Evolutionary conservation across 2,329 filamentous ascomycete genomes (phyloP), one percentile per base, ranked within the genome.

Genomic region (Penicillium sp.): DNA sequence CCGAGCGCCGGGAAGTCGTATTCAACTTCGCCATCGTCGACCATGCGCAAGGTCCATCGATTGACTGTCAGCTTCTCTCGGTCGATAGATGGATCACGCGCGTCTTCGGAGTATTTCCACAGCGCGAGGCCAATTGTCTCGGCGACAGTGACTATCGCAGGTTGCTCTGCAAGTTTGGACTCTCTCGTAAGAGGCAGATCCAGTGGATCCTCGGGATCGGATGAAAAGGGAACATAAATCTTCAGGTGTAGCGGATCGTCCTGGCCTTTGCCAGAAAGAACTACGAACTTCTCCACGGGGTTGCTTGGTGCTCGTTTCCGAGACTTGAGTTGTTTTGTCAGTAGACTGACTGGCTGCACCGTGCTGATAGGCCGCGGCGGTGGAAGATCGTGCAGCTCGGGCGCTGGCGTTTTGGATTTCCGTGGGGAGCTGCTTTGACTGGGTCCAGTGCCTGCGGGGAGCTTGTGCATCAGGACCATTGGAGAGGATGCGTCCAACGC

Each of bases 11-110:
- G 84, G 56, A 87, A 87, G 61, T 87, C 84, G 61, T 82, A 84
- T 52, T 87, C 84, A 2, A 87, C 81, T 61, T 87, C 84, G 5
- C 82, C 84, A 59, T 87, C 84, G 59, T 87, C 84, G 7, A 86
- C 83, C 80, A 87, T 86, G n/a, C 84, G 78, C 46, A 87, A 69
- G 21, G 83, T 81, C 84, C 84, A 87, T 52, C 78, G 75, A 59
- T 87, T 86, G 52, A 86, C 80, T 48, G 81, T 84, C 47, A 80
- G 69, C 56, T 84, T 82, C 21, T 76, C 74, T 2, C 70, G 69
- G 6, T 76, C 70, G 8, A 87, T 70, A 1, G 76, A 57, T 7
- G 84, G 84, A 50, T 84, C 75, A 9, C 79, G 70, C 6, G 76
- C 75, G 58, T 86, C 82, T 62, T 86, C 82, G 13, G 77, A 75